Evolutionary conservation across 306 rosid genomes (phyloP), one percentile per base, ranked within the genome.

Genomic region (Notholithocarpus densiflorus): DNA sequence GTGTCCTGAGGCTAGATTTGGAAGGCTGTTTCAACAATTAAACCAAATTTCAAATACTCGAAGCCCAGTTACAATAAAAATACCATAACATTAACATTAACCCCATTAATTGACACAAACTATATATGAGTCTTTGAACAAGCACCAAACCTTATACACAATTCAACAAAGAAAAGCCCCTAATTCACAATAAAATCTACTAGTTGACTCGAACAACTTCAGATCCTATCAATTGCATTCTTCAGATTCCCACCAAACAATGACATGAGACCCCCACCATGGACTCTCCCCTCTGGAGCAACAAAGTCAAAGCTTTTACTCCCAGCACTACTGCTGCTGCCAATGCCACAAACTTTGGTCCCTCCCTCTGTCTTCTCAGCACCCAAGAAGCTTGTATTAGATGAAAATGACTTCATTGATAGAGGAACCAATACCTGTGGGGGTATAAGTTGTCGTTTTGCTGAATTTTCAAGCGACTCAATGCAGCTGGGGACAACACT

Each of bases 281-380:
- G 98, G 53, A 93, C 98, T 84, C 95, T 87, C 48, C 94, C 98
- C 74, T 93, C 98, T 0, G 98, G 98, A 78, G 89, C 81, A 56
- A 68, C 74, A 20, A 91, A 93, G 52, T 86, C 79, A 2, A 75
- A 52, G 77, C 88, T 82, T 72, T 80, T 87, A 76, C 55, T 77
- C 51, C 71, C 81, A 40, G 79, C 24, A 6, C 84, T 61, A 78
- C 81, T 48, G 60, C 88, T 80, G 6, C 52, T 60, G 34, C 82
- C 85, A 5, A 18, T 20, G 72, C 55, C 77, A 13, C 54, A 80
- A 72, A 73, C 81, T 4, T 73, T 77, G 82, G 82, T 87, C 74
- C 62, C 84, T 75, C 84, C 88, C 52, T 77, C 82, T 20, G 90
- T 60, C 82, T 87, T 89, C 81, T 84, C 89, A 65, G 86, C 68